Evolutionary conservation across 2,329 filamentous ascomycete species (phyloP), one percentile per base, ranked within the genome.

Genomic region (Alternaria solani): DNA sequence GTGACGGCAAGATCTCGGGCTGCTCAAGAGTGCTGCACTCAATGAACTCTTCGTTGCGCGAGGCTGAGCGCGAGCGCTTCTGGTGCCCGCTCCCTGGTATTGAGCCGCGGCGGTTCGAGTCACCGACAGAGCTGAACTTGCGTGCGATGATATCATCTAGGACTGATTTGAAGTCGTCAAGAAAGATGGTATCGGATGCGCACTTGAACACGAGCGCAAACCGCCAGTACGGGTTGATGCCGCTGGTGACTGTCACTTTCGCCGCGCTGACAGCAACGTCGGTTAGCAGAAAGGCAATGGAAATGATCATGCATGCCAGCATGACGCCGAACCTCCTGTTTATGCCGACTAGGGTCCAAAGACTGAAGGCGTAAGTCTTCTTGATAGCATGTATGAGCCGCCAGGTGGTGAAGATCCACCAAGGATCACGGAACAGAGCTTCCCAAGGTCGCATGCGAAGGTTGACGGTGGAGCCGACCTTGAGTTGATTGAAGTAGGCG

Each of bases 381-480:
- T 72, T 74, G 51, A 78, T 77, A 7, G 71, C 63, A 32, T 68
- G 57, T 28, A 75, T 66, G 8, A 77, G 61, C 43, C 69, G 73
- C 71, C 70, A 76, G 0, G 75, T 77, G 0, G 74, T 78, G 39
- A 76, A 77, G 14, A 77, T 77, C 75, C 75, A 77, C 75, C 74
- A 77, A 0, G 75, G 75, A 26, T 77, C 75, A 7, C 75, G 69
- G 6, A 70, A 36, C 1, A 77, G 61, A 1, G 75, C 75, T 63
- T 77, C 75, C 64, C 64, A 77, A 1, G 75, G 74, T 3, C 75
- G 61, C 62, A 69, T 75, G 5, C 57, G 68, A 7, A 66, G 60
- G 36, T 77, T 77, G 16, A 62, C 72, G 8, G 68, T 60, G 11
- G 69, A 72, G 4, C 75, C 74, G 16, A 12, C 30, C 14, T 14